Conservation (phyloP, 371 early-diverging fungal genomes). For the Mucor saturninus region DNA sequence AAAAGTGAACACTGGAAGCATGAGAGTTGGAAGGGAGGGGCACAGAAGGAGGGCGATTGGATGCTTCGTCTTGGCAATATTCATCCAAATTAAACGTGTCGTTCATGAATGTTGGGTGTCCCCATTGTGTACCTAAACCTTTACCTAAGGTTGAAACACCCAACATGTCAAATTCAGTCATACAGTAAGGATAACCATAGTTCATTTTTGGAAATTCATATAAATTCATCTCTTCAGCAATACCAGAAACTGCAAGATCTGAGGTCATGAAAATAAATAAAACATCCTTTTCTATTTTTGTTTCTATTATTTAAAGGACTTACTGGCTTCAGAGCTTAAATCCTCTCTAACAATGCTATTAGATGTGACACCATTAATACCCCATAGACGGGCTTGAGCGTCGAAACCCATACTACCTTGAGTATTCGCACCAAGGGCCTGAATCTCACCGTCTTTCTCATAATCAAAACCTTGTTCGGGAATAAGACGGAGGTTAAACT, state of each 20-base stretch:
- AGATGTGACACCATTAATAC: constrained; percentile 31
- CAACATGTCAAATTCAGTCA: constrained; percentile 38
- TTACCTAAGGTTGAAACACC: constrained; percentile 21
- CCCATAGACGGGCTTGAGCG: constrained; percentile 52
- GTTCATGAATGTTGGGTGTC: constrained; percentile 47
- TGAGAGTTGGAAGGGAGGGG: constrained; percentile 30
- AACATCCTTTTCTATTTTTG: background rate
- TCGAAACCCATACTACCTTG: constrained; percentile 47
- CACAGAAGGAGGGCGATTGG: constrained; percentile 36
- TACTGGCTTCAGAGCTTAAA: constrained; percentile 15
- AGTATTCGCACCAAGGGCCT: constrained; percentile 43
- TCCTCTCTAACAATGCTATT: constrained; percentile 7
- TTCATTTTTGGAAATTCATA: constrained; percentile 36
- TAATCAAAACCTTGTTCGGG: constrained; percentile 46
- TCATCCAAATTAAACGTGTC: constrained; percentile 33
- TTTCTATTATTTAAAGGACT: background rate
- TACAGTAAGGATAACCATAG: constrained; percentile 52
- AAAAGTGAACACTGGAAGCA: constrained; percentile 41
- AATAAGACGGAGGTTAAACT: constrained; percentile 42
- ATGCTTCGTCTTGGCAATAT: constrained; percentile 32
- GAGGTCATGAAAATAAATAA: background rate
- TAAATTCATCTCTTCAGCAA: constrained; percentile 49
- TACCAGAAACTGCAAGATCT: constrained; percentile 30
- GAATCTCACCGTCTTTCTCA: constrained; percentile 41
- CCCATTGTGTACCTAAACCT: constrained; percentile 47